Conservation (phyloP, 495 filamentous ascomycete genomes). For the Penicillium psychrofluorescens region DNA sequence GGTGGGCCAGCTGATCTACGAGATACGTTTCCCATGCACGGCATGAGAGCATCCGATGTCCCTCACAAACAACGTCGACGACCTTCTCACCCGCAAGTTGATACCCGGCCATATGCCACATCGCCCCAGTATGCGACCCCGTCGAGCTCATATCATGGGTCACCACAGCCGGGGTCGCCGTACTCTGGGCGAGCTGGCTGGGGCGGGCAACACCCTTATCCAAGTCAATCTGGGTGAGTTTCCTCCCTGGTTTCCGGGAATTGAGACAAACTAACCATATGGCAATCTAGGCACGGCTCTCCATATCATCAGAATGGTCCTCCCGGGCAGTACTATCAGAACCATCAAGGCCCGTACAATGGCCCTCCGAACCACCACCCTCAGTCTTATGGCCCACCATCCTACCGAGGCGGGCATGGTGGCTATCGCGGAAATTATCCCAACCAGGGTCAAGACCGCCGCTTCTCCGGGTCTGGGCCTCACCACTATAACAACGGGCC, state of each 20-base stretch:
- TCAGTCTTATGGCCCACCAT: slow-evolving; percentile 30
- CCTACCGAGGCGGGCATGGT: slow-evolving; percentile 49
- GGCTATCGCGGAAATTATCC: slow-evolving; percentile 49
- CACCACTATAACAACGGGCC: slow-evolving; percentile 15
- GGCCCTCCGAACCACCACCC: slow-evolving; percentile 45
- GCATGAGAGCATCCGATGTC: slow-evolving; percentile 24
- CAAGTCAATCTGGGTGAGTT: slow-evolving; percentile 50
- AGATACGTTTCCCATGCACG: slow-evolving; percentile 31
- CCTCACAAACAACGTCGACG: slow-evolving; percentile 22
- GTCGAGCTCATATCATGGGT: slow-evolving; percentile 56
- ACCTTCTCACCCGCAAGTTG: slow-evolving; percentile 26
- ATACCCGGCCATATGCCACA: slow-evolving; percentile 45
- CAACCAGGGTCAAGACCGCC: slow-evolving; percentile 40
- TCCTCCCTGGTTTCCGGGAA: not conserved
- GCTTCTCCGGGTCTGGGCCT: slow-evolving; percentile 29
- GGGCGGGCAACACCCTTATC: slow-evolving; percentile 48
- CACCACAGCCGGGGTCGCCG: slow-evolving; percentile 60
- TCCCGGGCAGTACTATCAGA: slow-evolving; percentile 48
- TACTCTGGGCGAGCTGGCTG: slow-evolving; percentile 52
- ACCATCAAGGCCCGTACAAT: slow-evolving; percentile 46
- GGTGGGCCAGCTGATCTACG: slow-evolving; percentile 17
- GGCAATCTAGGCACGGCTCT: slow-evolving; percentile 34
- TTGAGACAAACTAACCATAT: not conserved
- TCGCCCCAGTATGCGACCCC: slow-evolving; percentile 54
- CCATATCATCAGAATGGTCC: slow-evolving; percentile 40